These are phyloP conservation scores for Yamadazyma taylorii DNA, from an alignment of 1,139 yeast genomes.

Conservation along the genomic window DNA sequence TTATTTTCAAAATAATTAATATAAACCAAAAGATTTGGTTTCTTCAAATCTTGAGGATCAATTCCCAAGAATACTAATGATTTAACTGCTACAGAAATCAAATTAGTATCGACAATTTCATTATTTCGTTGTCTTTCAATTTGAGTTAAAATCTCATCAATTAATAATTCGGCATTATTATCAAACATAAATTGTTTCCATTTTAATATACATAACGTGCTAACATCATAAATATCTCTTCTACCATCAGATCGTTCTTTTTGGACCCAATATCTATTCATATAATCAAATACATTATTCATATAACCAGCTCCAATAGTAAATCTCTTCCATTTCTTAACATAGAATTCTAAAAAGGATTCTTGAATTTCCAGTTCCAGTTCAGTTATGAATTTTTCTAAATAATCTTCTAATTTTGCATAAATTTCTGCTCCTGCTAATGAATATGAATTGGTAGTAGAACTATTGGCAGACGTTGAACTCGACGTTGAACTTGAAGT, in stretches of 20 bases:
- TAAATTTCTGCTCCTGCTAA: constrained; percentile 90
- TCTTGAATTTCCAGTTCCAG: constrained; percentile 57
- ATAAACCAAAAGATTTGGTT: constrained; percentile 80
- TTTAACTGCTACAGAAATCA: constrained; percentile 73
- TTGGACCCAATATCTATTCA: constrained; percentile 97
- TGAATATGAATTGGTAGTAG: constrained; percentile 38
- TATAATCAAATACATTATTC: constrained; percentile 91
- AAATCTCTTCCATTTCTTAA: constrained; percentile 83
- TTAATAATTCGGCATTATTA: constrained; percentile 57
- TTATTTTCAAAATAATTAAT: constrained; percentile 74
- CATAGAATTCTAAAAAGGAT: constrained; percentile 80
- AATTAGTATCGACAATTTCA: constrained; percentile 66
- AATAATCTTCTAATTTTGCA: constrained; percentile 64
- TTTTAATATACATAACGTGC: constrained; percentile 79
- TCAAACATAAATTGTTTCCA: constrained; percentile 88
- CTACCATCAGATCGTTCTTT: constrained; percentile 97
- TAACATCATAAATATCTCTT: constrained; percentile 85
- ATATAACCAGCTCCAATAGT: constrained; percentile 90
- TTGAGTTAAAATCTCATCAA: constrained; percentile 71
- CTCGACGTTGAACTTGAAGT: constrained; percentile 12
- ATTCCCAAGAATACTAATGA: constrained; percentile 80
- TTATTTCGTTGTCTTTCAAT: constrained; percentile 80
- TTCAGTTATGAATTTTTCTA: constrained; percentile 58
- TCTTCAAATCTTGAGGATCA: constrained; percentile 79
- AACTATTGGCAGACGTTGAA: constrained; percentile 5